phyloP scores from a whole-genome alignment of 805 yeast genomes.

The Saccharomyces cerevisiae region DNA sequence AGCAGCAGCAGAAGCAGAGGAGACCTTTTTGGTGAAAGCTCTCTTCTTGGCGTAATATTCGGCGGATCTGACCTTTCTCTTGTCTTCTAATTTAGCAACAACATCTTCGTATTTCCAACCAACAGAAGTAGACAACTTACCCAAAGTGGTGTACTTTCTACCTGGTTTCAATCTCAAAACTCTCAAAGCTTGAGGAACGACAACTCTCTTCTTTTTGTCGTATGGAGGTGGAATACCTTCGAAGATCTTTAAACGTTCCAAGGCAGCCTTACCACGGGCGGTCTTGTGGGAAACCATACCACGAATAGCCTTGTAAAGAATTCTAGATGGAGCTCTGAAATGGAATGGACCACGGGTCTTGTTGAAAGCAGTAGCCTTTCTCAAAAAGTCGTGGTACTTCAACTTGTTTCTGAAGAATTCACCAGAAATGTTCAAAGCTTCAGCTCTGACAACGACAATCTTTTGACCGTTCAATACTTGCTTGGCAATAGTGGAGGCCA shows the following conservation, averaged over 20 bases:
- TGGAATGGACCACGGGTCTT: conserved; percentile 99
- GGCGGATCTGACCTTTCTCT: conserved; percentile 97
- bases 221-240: conserved; percentile 99
- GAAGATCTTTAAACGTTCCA: conserved; percentile 97
- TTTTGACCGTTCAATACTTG: conserved; percentile 97
- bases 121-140: conserved; percentile 90
- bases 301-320: conserved; percentile 98
- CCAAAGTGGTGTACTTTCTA: conserved; percentile 98
- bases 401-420: conserved; percentile 99
- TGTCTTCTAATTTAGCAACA: conserved; percentile 95
- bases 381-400: conserved; percentile 99
- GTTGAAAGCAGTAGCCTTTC: conserved; percentile 99
- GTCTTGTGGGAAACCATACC: conserved; percentile 99
- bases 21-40: conserved; percentile 88
- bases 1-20: conserved; percentile 77
- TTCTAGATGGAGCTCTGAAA: conserved; percentile 99
- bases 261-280: conserved; percentile 99
- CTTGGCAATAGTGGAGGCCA: conserved; percentile 97
- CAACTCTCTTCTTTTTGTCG: conserved; percentile 99
- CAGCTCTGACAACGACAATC: conserved; percentile 95
- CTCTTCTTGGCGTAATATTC: conserved; percentile 98
- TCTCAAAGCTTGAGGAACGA: conserved; percentile 99
- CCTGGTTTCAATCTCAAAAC: conserved; percentile 98
- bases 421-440: conserved; percentile 97
- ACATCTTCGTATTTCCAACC: conserved; percentile 99